Base-by-base conservation (phyloP, 1,284 basidiomycete genomes). In the Mrakiaceae sp. region DNA sequence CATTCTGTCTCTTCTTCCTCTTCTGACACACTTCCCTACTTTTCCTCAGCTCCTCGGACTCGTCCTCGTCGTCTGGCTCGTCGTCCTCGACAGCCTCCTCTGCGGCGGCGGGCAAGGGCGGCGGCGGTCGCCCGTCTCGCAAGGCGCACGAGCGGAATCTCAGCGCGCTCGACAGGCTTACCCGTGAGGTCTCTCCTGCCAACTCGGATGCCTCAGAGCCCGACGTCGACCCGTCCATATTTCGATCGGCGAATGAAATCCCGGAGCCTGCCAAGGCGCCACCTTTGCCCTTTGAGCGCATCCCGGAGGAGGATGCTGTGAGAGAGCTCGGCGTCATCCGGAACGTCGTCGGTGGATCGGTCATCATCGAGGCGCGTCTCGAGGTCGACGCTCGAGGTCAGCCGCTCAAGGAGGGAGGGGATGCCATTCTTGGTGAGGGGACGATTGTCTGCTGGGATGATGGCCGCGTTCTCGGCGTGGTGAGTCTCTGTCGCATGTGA, bases 401-500 rank as follows among this genome's bases (percentile, higher is more conserved):
- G 16, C 27, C 27, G 27, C 27, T 27, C 27, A 27, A 6, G 40
- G 16, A 58, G 46, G 49, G 44, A 50, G 10, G 57, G 42, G 62
- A 59, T 10, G 54, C 60, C 3, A 49, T 62, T 4, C 69, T 80
- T 16, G 80, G 81, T 64, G 79, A 79, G 44, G 81, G 79, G 2
- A 79, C 77, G 65, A 70, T 81, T 54, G 73, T 82, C 9, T 79
- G 78, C 66, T 78, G 77, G 67, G 72, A 77, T 44, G 78, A 81
- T 67, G 76, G 79, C 7, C 71, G 74, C 14, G 80, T 82, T 0
- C 66, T 81, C 1, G 81, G 81, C 6, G 72, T 77, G 5, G 79
- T 79, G 64, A 70, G 76, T 73, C 10, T 8, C 8, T 39, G 8
- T 16, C 44, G n/a, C 16, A n/a, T 46, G 16, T 42, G 55, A 50